These are phyloP conservation scores for Agaricus subrufescens DNA, from an alignment of 768 basidiomycete genomes.

Conservation along the genomic window DNA sequence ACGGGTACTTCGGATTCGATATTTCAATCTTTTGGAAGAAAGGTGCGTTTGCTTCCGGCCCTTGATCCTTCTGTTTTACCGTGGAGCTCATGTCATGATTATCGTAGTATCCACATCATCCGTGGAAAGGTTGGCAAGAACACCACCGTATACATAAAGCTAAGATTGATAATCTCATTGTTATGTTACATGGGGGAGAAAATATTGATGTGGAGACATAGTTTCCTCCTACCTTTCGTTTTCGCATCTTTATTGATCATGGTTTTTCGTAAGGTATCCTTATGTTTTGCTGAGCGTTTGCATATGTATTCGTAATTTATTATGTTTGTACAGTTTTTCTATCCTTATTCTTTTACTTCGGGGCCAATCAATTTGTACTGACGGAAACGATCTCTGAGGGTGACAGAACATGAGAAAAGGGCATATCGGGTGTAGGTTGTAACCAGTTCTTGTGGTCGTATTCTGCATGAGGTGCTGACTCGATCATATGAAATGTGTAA, in stretches of 20 bases:
- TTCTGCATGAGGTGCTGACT: slow-evolving; percentile 58
- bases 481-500: slow-evolving; percentile 96
- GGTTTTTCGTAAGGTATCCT: not conserved
- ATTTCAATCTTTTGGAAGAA: slow-evolving; percentile 74
- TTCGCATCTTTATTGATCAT: not conserved
- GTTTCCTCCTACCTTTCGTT: not conserved
- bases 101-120: slow-evolving; percentile 76
- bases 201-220: slow-evolving; percentile 25
- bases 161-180: slow-evolving; percentile 78
- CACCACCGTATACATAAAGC: slow-evolving; percentile 86
- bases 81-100: not conserved
- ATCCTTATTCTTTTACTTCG: not conserved
- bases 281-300: too few relatives aligned
- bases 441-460: slow-evolving; percentile 96
- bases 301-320: too few relatives aligned
- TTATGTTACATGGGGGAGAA: slow-evolving; percentile 56
- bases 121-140: slow-evolving; percentile 95
- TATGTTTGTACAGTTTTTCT: too few relatives aligned
- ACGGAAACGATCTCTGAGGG: slow-evolving; percentile 8
- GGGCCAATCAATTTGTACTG: not conserved
- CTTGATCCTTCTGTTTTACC: slow-evolving; percentile 1
- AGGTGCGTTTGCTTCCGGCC: slow-evolving; percentile 37
- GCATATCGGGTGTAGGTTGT: slow-evolving; percentile 81
- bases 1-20: slow-evolving; percentile 82
- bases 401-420: slow-evolving; percentile 62